Evolutionary conservation across 1,284 basidiomycete genomes (phyloP), one percentile per base, ranked within the genome.

Genomic region (Inonotus obliquus): DNA sequence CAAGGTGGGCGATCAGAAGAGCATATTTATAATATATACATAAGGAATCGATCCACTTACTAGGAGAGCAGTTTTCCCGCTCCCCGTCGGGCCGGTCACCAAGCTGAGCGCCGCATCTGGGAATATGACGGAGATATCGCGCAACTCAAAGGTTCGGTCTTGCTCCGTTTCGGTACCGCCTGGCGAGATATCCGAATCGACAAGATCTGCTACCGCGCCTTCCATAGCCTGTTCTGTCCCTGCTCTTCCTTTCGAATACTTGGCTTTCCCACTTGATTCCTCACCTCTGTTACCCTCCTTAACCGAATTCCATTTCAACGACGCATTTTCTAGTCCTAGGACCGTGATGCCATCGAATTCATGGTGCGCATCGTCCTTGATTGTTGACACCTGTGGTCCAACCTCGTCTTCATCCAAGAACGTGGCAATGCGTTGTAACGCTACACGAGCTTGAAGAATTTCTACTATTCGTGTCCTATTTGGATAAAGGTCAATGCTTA

Each of bases 371-470:
- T 82, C 84, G 9, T 77, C 75, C 69, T 88, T 89, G 49, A 91
- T 73, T 0, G 83, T 81, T 0, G 85, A 88, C 0, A 89, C 86
- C 73, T 87, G 86, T 13, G 80, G 82, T 0, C 83, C 77, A 2
- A 92, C 88, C 72, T 96, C 94, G 49, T 92, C 91, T 72, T 96
- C 93, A 4, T 81, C 79, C 10, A 96, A 80, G 73, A 89, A 96
- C 0, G 83, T 85, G 27, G 89, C 80, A 61, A 96, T 91, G 54
- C 94, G 89, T 54, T 91, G 81, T 27, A 96, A 71, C 0, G 91
- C 84, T 2, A 96, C 90, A 23, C 83, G 79, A 0, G 89, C 82
- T 81, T 93, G 72, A 9, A 53, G n/a, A 19, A 53, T 44, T 25
- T 37, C 13, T 4, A 54, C 41, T 2, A 48, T n/a, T 21, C 25